Conservation (phyloP, 2,329 filamentous ascomycete genomes). For the Sporothrix variecibatus region DNA sequence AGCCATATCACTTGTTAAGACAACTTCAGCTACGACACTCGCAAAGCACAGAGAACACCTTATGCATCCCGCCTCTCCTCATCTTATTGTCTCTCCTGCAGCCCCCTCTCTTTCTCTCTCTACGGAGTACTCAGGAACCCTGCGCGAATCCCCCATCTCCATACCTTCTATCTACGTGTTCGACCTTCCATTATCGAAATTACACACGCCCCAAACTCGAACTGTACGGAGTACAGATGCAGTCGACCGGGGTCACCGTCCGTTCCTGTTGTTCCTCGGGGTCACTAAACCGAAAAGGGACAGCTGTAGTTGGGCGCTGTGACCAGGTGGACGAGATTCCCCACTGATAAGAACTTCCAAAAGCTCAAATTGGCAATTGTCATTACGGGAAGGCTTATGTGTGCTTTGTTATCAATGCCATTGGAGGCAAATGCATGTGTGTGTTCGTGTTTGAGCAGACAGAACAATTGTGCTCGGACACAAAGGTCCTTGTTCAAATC, state of each 20-base stretch:
- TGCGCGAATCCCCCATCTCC: neutral
- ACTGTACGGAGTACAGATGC: no score
- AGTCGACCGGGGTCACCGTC: neutral
- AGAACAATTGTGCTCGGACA: neutral
- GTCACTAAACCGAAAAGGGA: neutral
- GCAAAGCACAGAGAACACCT: neutral
- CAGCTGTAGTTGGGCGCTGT: neutral
- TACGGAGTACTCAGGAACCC: neutral
- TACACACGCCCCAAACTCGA: neutral
- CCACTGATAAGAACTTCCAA: neutral
- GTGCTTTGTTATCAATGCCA: neutral
- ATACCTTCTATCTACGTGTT: neutral
- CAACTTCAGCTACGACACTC: neutral
- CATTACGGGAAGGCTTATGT: neutral
- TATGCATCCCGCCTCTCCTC: neutral
- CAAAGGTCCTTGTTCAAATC: neutral
- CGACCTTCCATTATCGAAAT: conserved; percentile 5
- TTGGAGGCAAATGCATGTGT: neutral
- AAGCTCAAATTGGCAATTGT: neutral
- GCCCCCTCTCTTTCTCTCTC: neutral
- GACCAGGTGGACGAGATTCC: neutral
- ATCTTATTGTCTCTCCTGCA: conserved; percentile 8
- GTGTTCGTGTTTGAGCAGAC: neutral
- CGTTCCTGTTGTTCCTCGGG: no score
- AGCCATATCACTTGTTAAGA: no score